Conservation (phyloP, 768 basidiomycete genomes). For the Lactarius sanguifluus region DNA sequence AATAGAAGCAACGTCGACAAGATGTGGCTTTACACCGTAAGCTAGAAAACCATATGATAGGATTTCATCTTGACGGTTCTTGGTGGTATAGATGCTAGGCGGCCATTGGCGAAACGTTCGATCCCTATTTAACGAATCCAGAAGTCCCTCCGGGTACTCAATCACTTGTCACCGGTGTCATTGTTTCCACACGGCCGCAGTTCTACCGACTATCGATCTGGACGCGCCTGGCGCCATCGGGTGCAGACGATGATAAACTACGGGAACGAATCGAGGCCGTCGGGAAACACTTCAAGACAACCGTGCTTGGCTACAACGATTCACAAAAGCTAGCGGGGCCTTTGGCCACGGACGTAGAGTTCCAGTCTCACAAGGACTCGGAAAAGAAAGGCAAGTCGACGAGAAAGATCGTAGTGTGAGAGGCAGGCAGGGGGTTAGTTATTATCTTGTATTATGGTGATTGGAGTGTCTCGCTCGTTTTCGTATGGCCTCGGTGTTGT, state of each 20-base stretch:
- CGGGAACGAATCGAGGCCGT: conserved; percentile 81
- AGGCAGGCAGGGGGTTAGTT: conserved; percentile 20
- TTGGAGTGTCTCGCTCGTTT: too few species aligned
- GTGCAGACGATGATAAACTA: conserved; percentile 52
- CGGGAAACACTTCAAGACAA: conserved; percentile 88
- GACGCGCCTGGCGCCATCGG: conserved; percentile 80
- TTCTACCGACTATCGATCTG: conserved; percentile 98
- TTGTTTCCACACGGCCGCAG: conserved; percentile 89
- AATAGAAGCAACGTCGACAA: conserved; percentile 80
- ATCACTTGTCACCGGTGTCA: conserved; percentile 76
- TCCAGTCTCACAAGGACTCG: conserved; percentile 90
- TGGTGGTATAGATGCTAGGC: conserved; percentile 86
- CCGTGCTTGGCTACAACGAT: conserved; percentile 79
- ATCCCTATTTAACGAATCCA: conserved; percentile 66
- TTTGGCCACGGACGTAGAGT: conserved; percentile 94
- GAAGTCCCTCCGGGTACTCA: conserved; percentile 46
- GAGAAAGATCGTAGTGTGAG: conserved; percentile 74
- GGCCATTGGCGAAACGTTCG: conserved; percentile 98
- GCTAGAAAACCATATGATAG: conserved; percentile 18
- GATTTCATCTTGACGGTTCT: background rate
- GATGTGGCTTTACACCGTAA: conserved; percentile 98
- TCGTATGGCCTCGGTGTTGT: background rate
- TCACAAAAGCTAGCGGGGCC: conserved; percentile 74
- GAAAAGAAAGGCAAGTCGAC: conserved; percentile 89
- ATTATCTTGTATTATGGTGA: conserved; percentile 31